Base-by-base conservation (phyloP, 1,139 yeast genomes). In the Citeromyces siamensis region DNA sequence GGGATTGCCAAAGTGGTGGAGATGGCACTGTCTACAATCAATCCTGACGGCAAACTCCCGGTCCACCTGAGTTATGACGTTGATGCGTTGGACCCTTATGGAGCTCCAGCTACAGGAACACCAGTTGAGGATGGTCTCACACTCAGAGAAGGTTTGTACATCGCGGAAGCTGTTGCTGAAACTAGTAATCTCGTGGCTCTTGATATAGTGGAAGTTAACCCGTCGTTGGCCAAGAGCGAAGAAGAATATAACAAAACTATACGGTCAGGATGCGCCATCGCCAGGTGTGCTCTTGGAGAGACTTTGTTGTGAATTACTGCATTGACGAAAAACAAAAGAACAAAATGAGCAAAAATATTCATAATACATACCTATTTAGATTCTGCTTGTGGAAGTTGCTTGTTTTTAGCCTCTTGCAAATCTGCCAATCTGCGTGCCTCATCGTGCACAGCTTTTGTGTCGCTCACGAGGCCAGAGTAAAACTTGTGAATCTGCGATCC, bases 51-150 rank as follows among this genome's bases (percentile, higher is more conserved):
- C 6, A 66, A 66, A 38, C 58, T 64, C 34, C 97, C 98, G 32
- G 69, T 90, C 45, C 96, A 90, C 62, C 62, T 93, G 48, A 80
- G 94, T 28, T 90, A 88, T 56, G 98, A 90, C 54, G 96, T 90
- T 36, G 98, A 90, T 58, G 96, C 97, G 34, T 78, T 90, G 44
- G 98, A 90, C 59, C 98, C 98, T 36, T 68, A 76, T 44, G 85
- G 68, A 53, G 96, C 93, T 12, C 96, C 96, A 21, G 95, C 97
- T 31, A 90, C 98, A 2, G 98, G 98, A 40, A 90, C 98, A 2
- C 88, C 97, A 40, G 98, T 90, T 14, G 79, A 95, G 55, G 97
- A 97, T 44, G 98, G 98, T 3, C 68, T 90, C 45, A 79, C 95
- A 6, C 70, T 90, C 59, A 73, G 98, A 62, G 98, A 90, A 61